Evolutionary conservation across 2,329 filamentous ascomycete species (phyloP), one percentile per base, ranked within the genome.

Genomic region (Sporothrix euskadiensis): DNA sequence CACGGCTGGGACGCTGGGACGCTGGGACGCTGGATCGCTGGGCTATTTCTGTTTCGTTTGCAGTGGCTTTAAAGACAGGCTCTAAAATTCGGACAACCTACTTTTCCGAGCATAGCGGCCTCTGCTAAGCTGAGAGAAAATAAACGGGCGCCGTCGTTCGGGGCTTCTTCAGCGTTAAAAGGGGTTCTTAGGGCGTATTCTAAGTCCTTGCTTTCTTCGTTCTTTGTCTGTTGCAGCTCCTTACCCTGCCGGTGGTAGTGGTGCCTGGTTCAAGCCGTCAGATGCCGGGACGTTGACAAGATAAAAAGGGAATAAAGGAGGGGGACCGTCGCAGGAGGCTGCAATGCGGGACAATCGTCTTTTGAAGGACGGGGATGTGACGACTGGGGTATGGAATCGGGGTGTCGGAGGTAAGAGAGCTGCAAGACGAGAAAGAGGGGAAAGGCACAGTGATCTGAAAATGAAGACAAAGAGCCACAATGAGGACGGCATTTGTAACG

Each of bases 41-140:
- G 19, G 19, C 9, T 54, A 2, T 54, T 14, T 56, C 26, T 56
- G 44, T n/a, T 52, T 68, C 26, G 22, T 52, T 49, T 3, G 3
- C 22, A 32, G 44, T 68, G 63, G 41, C 63, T 32, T 10, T 5
- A 22, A 4, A 9, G 30, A n/a, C 19, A 56, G 30, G 30, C 52
- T 32, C 35, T 9, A n/a, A 14, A 57, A 26, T 63, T 39, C 69
- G 56, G 69, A 52, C 39, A 52, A 63, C 39, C 63, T 61, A n/a
- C 69, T 61, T 35, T n/a, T 63, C 63, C 39, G 14, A 71, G 69
- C 14, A 61, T 71, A 63, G 69, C 41, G 65, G 39, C 39, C 39
- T 52, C 26, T 52, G 39, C 10, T 47, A 22, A 30, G 61, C 39
- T 47, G 61, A 66, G 41, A 44, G 41, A 22, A 54, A 26, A 54